Evolutionary conservation across 2,329 filamentous ascomycete genomes (phyloP).

Genomic region (Xylariaceae sp.): DNA sequence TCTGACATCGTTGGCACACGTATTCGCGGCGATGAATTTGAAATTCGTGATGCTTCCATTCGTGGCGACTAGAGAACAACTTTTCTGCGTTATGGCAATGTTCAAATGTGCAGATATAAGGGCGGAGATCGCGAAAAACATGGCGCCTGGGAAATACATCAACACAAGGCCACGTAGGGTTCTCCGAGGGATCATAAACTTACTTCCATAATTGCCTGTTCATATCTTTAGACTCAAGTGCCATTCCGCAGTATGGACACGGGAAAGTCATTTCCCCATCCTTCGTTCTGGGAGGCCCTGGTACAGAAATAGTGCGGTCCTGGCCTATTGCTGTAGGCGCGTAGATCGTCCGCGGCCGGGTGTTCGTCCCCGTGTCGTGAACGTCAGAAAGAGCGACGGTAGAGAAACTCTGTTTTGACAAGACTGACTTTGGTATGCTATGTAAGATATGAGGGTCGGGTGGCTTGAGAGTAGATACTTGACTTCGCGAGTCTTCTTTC

Average conservation of each 20-base stretch:
- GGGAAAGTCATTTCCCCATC: not conserved
- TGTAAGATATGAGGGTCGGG: not conserved
- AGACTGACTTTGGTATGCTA: not conserved
- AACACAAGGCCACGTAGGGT: not conserved
- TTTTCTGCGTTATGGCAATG: constrained; percentile 1
- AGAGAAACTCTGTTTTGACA: not conserved
- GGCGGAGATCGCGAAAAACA: constrained; percentile 11
- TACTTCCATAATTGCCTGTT: constrained; percentile 6
- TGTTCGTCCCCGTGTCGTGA: not conserved
- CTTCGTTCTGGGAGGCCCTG: not conserved
- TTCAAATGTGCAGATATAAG: constrained; percentile 10
- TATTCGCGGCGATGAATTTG: constrained; percentile 12
- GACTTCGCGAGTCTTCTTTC: not conserved
- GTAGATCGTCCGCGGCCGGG: not conserved
- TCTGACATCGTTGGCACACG: not conserved
- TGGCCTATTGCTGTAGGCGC: not conserved
- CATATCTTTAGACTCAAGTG: not conserved
- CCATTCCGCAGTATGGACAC: constrained; percentile 10
- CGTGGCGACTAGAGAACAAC: not conserved
- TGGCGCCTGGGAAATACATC: constrained; percentile 3
- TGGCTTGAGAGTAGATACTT: not conserved
- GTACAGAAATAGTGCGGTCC: not conserved
- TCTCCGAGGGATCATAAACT: not conserved
- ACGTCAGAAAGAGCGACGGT: not conserved
- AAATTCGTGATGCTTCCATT: constrained; percentile 9